Evolutionary conservation across 2,329 filamentous ascomycete species (phyloP), one percentile per base, ranked within the genome.

Genomic region (Microcyclospora pomicola): DNA sequence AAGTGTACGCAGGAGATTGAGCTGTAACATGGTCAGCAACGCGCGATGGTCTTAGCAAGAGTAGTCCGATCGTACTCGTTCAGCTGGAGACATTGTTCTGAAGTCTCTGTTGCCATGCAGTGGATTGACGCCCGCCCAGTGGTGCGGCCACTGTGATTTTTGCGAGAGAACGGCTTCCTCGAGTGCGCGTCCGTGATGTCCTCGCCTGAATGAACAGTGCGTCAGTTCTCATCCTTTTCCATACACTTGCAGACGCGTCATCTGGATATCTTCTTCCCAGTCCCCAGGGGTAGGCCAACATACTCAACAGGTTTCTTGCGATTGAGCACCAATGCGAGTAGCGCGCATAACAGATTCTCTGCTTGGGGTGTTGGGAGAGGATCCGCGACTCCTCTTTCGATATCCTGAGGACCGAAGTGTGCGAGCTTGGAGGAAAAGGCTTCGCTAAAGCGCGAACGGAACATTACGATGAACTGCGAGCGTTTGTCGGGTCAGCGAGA

Each of bases 221-320:
- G 37, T 43, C 49, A 47, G 61, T 68, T 51, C 55, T 53, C 36
- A 34, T 31, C 15, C 11, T n/a, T 13, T 41, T 35, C 27, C 27
- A 36, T 31, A 15, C 9, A 35, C 9, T 15, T 14, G 13, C 27
- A 15, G 30, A n/a, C 14, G 30, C 12, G 12, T n/a, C 30, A 5
- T 6, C 6, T 31, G 30, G 30, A 5, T 15, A 31, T 15, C 5
- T 31, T 9, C 12, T n/a, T n/a, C 12, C 9, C 30, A 4, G 12
- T 31, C 9, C 30, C 14, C 30, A 9, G 9, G 30, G 12, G 30
- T 31, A 14, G 56, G 46, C 45, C 44, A 48, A 67, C 85, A 63
- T 75, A 96, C 91, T 98, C 94, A 58, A 96, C 83, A 64, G 94
- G 87, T 60, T 98, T 94, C 69, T 98, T 96, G 61, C 91, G 80